phyloP scores from a whole-genome alignment of 106 monocot species.

The Dioscorea alata region DNA sequence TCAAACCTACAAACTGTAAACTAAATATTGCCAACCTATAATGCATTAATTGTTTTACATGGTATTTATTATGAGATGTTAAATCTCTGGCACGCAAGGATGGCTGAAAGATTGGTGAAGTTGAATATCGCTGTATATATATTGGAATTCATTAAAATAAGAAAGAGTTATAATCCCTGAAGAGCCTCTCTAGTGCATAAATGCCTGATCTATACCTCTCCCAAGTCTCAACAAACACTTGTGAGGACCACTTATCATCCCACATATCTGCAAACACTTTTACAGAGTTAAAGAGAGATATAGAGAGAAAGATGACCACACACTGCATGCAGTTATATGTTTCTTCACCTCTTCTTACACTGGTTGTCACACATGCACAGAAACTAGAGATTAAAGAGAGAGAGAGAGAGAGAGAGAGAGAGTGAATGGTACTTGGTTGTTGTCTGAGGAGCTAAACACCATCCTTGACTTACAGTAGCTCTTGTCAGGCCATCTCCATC shows the following conservation, averaged over 20 bases:
- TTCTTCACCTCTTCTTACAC: conserved; percentile 23
- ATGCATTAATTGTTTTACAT: no score
- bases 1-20: no score
- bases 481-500: neutral
- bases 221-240: neutral
- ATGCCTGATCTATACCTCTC: no score
- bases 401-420: neutral
- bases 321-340: conserved; percentile 16
- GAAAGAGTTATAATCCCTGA: conserved; percentile 27
- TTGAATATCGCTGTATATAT: no score
- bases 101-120: no score
- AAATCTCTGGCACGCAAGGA: no score
- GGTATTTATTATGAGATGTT: no score
- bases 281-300: conserved; percentile 1
- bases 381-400: conserved; percentile 10
- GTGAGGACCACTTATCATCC: no score
- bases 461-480: conserved; percentile 2
- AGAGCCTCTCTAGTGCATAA: neutral
- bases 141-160: neutral
- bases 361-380: conserved; percentile 37
- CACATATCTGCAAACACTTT: neutral
- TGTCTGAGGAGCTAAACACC: conserved; percentile 19
- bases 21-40: no score
- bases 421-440: conserved; percentile 20
- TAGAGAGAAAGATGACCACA: conserved; percentile 23